These are phyloP conservation scores for Maudiozyma turicensis DNA, from an alignment of 805 yeast species.

Conservation along the genomic window DNA sequence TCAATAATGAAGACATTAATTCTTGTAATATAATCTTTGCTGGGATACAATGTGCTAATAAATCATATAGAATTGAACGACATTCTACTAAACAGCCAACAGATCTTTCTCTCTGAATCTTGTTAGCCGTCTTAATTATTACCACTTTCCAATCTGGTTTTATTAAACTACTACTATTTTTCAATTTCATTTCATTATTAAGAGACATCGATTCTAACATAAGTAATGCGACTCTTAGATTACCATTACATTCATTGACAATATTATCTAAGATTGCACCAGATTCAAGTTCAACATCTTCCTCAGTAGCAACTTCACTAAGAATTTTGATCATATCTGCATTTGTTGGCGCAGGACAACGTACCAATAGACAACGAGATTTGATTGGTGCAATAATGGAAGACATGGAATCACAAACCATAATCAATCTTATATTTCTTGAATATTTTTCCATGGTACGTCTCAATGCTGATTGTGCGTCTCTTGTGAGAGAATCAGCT, in stretches of 20 bases:
- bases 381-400: conserved; percentile 89
- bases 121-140: conserved; percentile 51
- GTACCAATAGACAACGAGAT: conserved; percentile 81
- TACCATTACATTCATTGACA: conserved; percentile 50
- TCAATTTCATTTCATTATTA: conserved; percentile 47
- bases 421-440: conserved; percentile 68
- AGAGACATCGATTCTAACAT: conserved; percentile 74
- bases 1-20: conserved; percentile 39
- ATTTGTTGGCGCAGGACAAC: conserved; percentile 72
- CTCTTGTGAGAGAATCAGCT: conserved; percentile 81
- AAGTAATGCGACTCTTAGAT: conserved; percentile 67
- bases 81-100: conserved; percentile 48
- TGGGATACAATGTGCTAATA: conserved; percentile 90
- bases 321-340: conserved; percentile 52
- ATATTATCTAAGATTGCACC: conserved; percentile 41
- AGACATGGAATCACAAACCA: conserved; percentile 83
- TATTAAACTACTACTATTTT: conserved; percentile 41
- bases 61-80: conserved; percentile 67
- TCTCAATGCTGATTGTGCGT: conserved; percentile 92
- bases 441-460: conserved; percentile 96
- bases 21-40: conserved; percentile 68
- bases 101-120: conserved; percentile 50
- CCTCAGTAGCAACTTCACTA: conserved; percentile 45
- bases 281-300: conserved; percentile 36
- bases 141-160: conserved; percentile 89